Evolutionary conservation across 257 asterid genomes (phyloP).

Genomic region (Fraxinus cuspidata): DNA sequence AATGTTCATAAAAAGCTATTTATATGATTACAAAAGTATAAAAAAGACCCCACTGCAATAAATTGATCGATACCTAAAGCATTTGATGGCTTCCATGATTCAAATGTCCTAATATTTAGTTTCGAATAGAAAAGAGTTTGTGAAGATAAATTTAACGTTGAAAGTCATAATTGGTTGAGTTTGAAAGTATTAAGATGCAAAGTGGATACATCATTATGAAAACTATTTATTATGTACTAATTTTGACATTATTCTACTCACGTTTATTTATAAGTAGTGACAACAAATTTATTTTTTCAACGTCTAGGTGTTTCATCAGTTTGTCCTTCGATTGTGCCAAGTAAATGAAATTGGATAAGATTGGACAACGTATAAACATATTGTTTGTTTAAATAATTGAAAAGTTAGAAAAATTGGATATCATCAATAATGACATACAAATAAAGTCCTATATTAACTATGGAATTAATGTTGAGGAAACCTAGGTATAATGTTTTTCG

Average conservation of each 20-base stretch:
- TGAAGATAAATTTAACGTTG: too few relatives aligned
- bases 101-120: not conserved
- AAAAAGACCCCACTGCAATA: conserved; percentile 34
- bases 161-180: conserved; percentile 1
- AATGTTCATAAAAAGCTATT: conserved; percentile 9
- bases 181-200: not conserved
- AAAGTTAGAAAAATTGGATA: not conserved
- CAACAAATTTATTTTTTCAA: too few relatives aligned
- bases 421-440: not conserved
- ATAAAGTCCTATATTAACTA: not conserved
- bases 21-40: not conserved
- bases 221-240: not conserved
- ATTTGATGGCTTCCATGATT: conserved; percentile 10
- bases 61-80: conserved; percentile 9
- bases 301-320: too few relatives aligned
- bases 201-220: too few relatives aligned
- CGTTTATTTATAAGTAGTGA: not conserved
- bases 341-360: too few relatives aligned
- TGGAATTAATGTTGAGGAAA: conserved; percentile 3
- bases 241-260: not conserved
- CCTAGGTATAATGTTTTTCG: not conserved
- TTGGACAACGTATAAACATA: too few relatives aligned
- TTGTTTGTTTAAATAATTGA: not conserved
- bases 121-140: too few relatives aligned
- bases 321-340: too few relatives aligned